Percentiles rank a stretch among this genome's conserved stretches.
These are phyloP conservation scores for Alopecurus myosuroides DNA, from an alignment of 176 grass and related monocot genomes.

Conservation along the genomic window DNA sequence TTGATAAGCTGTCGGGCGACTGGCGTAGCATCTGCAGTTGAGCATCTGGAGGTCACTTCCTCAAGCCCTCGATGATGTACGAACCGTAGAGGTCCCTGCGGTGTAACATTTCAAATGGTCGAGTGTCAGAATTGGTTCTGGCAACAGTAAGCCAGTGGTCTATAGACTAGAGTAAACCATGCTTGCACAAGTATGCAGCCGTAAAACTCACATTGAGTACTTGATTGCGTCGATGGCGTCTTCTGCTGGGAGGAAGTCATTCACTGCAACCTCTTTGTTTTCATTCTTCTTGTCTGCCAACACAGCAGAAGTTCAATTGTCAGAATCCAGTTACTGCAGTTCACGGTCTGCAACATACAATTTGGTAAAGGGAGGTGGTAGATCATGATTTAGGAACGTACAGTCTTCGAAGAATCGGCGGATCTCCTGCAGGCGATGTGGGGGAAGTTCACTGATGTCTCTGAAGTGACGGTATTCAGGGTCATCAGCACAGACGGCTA, in stretches of 20 bases:
- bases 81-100: conserved; percentile 83
- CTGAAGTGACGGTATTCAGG: conserved; percentile 86
- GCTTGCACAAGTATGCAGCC: not conserved
- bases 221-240: conserved; percentile 73
- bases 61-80: conserved; percentile 79
- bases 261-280: conserved; percentile 94
- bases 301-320: not conserved
- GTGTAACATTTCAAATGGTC: not conserved
- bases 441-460: conserved; percentile 90
- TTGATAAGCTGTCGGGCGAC: not conserved
- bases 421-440: conserved; percentile 89
- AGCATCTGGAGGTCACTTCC: conserved; percentile 47
- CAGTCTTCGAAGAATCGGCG: conserved; percentile 99
- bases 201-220: conserved; percentile 81
- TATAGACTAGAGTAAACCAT: not conserved
- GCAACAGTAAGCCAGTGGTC: not conserved
- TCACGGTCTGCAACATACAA: conserved; percentile 12
- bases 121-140: not conserved
- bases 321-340: not conserved
- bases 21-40: not conserved
- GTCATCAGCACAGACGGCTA: conserved; percentile 99
- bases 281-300: conserved; percentile 96
- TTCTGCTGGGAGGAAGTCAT: conserved; percentile 92
- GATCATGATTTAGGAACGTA: conserved; percentile 32
- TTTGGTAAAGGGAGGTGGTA: not conserved